Percentiles rank a stretch among this genome's conserved stretches.
Conservation (phyloP, 225 moss, liverwort and hornwort genomes). For the Physcomitrium patens region DNA sequence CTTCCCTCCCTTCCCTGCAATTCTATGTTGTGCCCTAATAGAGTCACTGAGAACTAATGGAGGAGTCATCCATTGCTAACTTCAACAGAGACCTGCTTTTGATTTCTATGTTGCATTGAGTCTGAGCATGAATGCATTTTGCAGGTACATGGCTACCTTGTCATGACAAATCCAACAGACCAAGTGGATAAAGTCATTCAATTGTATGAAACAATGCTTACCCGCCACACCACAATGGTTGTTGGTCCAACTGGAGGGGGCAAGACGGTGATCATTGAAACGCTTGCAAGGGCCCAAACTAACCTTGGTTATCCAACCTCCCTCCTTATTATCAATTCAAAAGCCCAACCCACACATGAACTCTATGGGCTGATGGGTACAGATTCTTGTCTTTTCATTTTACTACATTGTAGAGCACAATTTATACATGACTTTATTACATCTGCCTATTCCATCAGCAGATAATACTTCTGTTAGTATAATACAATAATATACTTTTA, state of each 20-base stretch:
- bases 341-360: slow-evolving; percentile 89
- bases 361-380: slow-evolving; percentile 90
- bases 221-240: slow-evolving; percentile 86
- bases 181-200: slow-evolving; percentile 95
- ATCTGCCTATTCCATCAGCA: too few relatives aligned
- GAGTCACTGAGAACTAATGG: too few relatives aligned
- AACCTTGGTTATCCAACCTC: slow-evolving; percentile 84
- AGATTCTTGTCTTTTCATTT: background rate
- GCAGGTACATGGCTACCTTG: slow-evolving; percentile 71
- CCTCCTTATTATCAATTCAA: slow-evolving; percentile 79
- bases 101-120: too few relatives aligned
- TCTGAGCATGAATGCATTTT: background rate
- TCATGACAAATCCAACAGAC: slow-evolving; percentile 75
- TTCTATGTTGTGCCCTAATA: too few relatives aligned
- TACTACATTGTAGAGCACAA: too few relatives aligned
- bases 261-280: slow-evolving; percentile 78
- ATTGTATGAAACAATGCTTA: slow-evolving; percentile 90
- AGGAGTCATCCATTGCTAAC: too few relatives aligned
- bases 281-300: slow-evolving; percentile 77
- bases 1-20: too few relatives aligned
- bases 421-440: too few relatives aligned
- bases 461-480: too few relatives aligned
- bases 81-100: too few relatives aligned
- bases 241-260: slow-evolving; percentile 90
- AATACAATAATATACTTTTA: too few relatives aligned